Base-by-base conservation (phyloP, 1,139 yeast genomes). In the Yamadazyma dushanensis region DNA sequence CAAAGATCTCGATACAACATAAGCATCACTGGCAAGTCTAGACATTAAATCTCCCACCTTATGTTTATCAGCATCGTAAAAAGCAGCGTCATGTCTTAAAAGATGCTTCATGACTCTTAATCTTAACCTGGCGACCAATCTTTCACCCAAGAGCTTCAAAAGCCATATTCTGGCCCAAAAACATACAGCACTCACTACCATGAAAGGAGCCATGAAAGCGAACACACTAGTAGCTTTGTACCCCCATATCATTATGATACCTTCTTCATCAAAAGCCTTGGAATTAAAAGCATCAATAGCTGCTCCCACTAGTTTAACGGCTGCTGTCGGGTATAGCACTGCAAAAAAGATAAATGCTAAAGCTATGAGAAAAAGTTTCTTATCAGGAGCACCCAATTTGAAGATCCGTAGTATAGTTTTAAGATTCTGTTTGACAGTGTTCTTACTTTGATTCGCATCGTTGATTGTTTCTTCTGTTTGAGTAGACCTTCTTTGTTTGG, bases 11-110 rank as follows among this genome's bases (percentile, higher is more conserved):
- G 66, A 72, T 26, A 63, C 80, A 23, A 73, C 75, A 46, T 74
- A 73, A 6, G 80, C 80, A 49, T 75, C 80, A 44, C 76, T 71
- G 11, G 78, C 71, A 31, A 76, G 63, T 36, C 78, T 56, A 16
- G 77, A 67, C 35, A 76, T 73, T 44, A 76, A 66, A 41, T 74
- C 76, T n/a, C 81, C 80, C 2, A 75, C 76, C 44, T 74, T 71
- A 49, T 76, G 71, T 44, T 73, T 75, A 23, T 73, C 78, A 28
- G 62, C 59, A 46, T 76, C 80, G 42, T 67, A 76, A 43, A 73
- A 76, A 3, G 67, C 63, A 7, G 76, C 54, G 47, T 76, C 81
- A 48, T 74, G 78, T 26, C 79, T 60, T 29, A 76, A 56, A 47
- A 75, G 58, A 43, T 70, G 65, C 46, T 72, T 70, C 73, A 75